Evolutionary conservation across 2,329 filamentous ascomycete genomes (phyloP).

Genomic region (Fusarium liriodendri): DNA sequence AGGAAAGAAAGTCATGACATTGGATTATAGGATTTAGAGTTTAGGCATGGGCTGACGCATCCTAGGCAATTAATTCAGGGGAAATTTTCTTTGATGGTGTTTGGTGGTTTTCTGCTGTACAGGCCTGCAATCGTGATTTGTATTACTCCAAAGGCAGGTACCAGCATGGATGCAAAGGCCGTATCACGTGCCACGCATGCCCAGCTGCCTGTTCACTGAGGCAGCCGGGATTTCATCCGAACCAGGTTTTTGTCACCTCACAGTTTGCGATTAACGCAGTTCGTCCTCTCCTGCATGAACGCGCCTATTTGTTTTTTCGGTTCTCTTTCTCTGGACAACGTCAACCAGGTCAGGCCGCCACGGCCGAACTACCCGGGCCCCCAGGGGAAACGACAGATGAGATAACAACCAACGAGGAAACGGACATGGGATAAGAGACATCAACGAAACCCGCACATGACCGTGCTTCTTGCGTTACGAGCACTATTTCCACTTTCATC

Average conservation of each 20-base stretch:
- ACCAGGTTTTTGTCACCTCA: neutral
- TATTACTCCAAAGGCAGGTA: too few relatives aligned
- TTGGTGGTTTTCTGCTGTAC: too few relatives aligned
- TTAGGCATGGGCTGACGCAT: too few relatives aligned
- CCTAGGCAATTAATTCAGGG: too few relatives aligned
- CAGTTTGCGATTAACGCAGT: neutral
- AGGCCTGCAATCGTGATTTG: too few relatives aligned
- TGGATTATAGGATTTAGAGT: too few relatives aligned
- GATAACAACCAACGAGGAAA: conserved; percentile 10
- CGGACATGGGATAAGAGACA: conserved; percentile 32
- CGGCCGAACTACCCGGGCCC: neutral
- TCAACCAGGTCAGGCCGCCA: neutral
- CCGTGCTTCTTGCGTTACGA: conserved; percentile 13
- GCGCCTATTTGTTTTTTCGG: neutral
- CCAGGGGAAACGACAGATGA: conserved; percentile 15
- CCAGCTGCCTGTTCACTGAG: too few relatives aligned
- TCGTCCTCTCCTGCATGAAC: conserved; percentile 30
- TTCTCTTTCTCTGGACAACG: neutral
- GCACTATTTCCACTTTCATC: neutral
- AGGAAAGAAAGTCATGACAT: too few relatives aligned
- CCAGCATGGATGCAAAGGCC: too few relatives aligned
- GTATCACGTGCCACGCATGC: too few relatives aligned
- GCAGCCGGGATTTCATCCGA: neutral
- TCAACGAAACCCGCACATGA: conserved; percentile 3
- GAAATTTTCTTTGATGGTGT: too few relatives aligned